Conservation (phyloP, 768 basidiomycete genomes). For the Suillus discolor region DNA sequence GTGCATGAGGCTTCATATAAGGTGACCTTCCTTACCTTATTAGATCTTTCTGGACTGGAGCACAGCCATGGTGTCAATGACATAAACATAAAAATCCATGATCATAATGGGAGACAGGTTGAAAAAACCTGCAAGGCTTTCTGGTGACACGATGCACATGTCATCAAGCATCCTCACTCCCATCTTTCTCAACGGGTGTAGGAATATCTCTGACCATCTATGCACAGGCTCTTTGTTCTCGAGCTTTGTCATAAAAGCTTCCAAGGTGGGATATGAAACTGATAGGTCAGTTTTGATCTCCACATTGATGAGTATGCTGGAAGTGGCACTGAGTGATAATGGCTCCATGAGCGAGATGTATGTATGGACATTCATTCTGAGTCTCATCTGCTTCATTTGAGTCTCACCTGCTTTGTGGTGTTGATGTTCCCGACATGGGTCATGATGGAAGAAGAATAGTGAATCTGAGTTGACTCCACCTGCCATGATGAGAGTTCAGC, state of each 20-base stretch:
- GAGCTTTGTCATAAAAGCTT: conserved; percentile 3
- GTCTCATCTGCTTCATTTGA: no score
- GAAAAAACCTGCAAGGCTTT: conserved; percentile 4
- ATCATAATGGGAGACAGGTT: conserved; percentile 7
- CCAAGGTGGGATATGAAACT: conserved; percentile 3
- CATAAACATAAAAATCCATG: conserved; percentile 12
- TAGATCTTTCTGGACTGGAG: not conserved
- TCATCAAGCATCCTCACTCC: conserved; percentile 8
- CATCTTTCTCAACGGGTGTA: not conserved
- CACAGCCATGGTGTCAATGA: not conserved
- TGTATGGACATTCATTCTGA: no score
- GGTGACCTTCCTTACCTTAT: no score
- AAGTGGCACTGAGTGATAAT: no score
- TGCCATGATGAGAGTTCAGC: no score
- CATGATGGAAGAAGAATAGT: no score
- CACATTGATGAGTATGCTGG: conserved; percentile 2
- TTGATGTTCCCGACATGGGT: no score
- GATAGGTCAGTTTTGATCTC: conserved; percentile 2
- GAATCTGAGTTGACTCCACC: no score
- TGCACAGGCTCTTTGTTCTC: conserved; percentile 1
- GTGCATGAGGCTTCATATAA: no score
- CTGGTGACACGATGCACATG: conserved; percentile 6
- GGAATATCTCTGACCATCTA: conserved; percentile 1
- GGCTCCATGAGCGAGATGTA: no score
- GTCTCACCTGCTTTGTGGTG: no score